phyloP scores from a whole-genome alignment of 768 basidiomycete genomes.

The Panaeolus cyanescens region DNA sequence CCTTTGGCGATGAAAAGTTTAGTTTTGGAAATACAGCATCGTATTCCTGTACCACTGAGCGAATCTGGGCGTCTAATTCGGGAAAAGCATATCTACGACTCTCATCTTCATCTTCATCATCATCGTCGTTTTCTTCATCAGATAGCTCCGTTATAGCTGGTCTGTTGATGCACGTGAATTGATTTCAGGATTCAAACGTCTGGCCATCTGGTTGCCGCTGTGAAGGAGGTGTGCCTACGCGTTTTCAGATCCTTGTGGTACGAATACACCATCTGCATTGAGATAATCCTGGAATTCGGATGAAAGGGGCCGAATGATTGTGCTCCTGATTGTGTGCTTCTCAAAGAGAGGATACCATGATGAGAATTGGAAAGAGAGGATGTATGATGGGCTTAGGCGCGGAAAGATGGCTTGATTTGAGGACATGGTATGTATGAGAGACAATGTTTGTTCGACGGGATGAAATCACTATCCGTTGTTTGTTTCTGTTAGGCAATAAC shows the following conservation, averaged over 20 bases:
- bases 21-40: slow-evolving; percentile 94
- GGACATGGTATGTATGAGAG: slow-evolving; percentile 5
- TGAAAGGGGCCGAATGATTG: slow-evolving; percentile 68
- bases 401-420: slow-evolving; percentile 52
- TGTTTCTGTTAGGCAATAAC: no score
- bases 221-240: slow-evolving; percentile 41
- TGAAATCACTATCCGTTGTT: no score
- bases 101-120: slow-evolving; percentile 34
- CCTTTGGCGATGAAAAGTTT: slow-evolving; percentile 94
- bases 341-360: slow-evolving; percentile 81
- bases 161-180: slow-evolving; percentile 31
- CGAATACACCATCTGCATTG: slow-evolving; percentile 79
- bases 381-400: slow-evolving; percentile 44
- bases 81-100: slow-evolving; percentile 68
- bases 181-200: slow-evolving; percentile 18
- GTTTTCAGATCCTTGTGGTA: slow-evolving; percentile 83
- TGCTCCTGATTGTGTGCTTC: slow-evolving; percentile 67
- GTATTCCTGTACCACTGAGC: slow-evolving; percentile 63
- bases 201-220: background rate
- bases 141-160: slow-evolving; percentile 57
- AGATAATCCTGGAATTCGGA: slow-evolving; percentile 70
- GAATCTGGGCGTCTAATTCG: slow-evolving; percentile 74
- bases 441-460: no score
- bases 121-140: slow-evolving; percentile 52
- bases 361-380: slow-evolving; percentile 80